Evolutionary conservation across 202 grass and related monocot species (phyloP).

Genomic region (Cymbopogon flexuosus): DNA sequence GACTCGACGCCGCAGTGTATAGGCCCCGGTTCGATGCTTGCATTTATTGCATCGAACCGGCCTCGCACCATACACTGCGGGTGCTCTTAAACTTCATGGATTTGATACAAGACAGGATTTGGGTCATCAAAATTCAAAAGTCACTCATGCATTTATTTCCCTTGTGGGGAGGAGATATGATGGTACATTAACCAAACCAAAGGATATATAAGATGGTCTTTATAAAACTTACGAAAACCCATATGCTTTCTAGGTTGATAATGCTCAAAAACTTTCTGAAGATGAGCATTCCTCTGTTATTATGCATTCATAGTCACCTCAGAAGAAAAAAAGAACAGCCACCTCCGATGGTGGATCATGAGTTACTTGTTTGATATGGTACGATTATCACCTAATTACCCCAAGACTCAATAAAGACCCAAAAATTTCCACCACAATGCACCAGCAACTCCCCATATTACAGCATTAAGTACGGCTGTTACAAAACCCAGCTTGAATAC

Average conservation of each 20-base stretch:
- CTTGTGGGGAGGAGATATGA: background rate
- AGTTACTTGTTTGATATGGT: constrained; percentile 2
- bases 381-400: constrained; percentile 15
- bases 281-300: constrained; percentile 27
- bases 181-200: constrained; percentile 1
- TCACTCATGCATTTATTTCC: background rate
- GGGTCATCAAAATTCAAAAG: background rate
- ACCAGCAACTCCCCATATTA: constrained; percentile 67
- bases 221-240: background rate
- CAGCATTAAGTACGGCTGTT: constrained; percentile 54
- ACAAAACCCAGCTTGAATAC: constrained; percentile 78
- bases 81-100: too few species aligned
- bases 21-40: too few species aligned
- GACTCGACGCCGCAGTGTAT: too few species aligned
- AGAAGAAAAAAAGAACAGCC: background rate
- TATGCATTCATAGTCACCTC: constrained; percentile 22
- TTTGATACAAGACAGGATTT: background rate
- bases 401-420: constrained; percentile 59
- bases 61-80: too few species aligned
- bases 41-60: too few species aligned
- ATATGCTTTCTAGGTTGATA: background rate
- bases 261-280: constrained; percentile 7
- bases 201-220: background rate
- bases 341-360: background rate
- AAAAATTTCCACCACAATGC: constrained; percentile 88